A percentile compares a stretch with the other conserved stretches of the same genome.
Evolutionary conservation across 345 rosid genomes (phyloP).

Genomic region (Gossypium rotundifolium): DNA sequence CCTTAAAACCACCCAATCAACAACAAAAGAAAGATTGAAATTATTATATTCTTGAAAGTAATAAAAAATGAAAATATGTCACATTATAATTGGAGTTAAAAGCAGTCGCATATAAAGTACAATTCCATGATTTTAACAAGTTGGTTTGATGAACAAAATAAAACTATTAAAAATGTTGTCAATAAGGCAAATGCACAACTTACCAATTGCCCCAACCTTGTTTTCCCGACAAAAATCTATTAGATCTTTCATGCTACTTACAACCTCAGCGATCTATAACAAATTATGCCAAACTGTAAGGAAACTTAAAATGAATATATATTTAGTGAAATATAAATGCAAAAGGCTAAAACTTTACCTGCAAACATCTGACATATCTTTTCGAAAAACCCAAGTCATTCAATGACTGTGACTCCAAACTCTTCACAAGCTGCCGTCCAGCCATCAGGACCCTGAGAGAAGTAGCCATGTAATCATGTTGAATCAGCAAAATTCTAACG

Average conservation of each 20-base stretch:
- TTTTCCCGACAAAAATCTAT: conserved; percentile 72
- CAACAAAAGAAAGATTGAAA: neutral
- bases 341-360: conserved; percentile 40
- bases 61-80: neutral
- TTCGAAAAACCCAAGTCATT: conserved; percentile 95
- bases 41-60: neutral
- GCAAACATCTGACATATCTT: conserved; percentile 91
- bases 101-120: neutral
- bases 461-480: neutral
- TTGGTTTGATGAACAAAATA: neutral
- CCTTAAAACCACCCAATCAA: neutral
- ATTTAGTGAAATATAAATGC: conserved; percentile 1
- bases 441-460: conserved; percentile 79
- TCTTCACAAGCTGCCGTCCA: conserved; percentile 83
- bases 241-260: conserved; percentile 95
- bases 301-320: neutral
- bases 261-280: conserved; percentile 84
- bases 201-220: conserved; percentile 86
- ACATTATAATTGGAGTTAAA: neutral
- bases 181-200: neutral
- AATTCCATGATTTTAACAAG: neutral
- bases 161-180: neutral
- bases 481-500: conserved; percentile 8
- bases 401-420: conserved; percentile 81
- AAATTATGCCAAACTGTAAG: conserved; percentile 4